A percentile compares a stretch with the other conserved stretches of the same genome.
phyloP scores from a whole-genome alignment of 2,329 filamentous ascomycete genomes.

The Fusarium verrucosum region DNA sequence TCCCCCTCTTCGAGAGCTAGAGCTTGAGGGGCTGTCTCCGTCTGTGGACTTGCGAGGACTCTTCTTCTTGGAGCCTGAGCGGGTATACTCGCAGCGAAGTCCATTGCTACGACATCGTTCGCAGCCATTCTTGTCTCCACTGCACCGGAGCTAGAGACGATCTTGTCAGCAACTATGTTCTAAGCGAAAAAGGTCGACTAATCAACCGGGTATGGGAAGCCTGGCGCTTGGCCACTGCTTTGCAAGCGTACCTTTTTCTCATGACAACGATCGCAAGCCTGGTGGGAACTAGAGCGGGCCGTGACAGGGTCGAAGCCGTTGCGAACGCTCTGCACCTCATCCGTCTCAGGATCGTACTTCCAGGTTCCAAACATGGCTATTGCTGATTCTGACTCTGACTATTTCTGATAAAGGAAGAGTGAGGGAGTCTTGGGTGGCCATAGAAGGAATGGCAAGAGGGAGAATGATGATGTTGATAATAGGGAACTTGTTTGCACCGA shows the following conservation, averaged over 20 bases:
- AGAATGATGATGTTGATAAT: neutral
- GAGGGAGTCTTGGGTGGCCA: slow-evolving; percentile 16
- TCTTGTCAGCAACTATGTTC: slow-evolving; percentile 17
- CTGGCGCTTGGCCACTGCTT: neutral
- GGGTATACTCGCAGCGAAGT: slow-evolving; percentile 50
- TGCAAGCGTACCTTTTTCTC: slow-evolving; percentile 50
- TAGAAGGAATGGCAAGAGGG: neutral
- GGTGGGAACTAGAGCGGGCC: slow-evolving; percentile 51
- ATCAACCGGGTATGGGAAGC: neutral
- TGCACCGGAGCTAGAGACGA: slow-evolving; percentile 49
- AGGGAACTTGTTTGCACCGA: slow-evolving; percentile 15
- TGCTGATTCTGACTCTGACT: neutral
- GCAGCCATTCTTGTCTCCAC: slow-evolving; percentile 52
- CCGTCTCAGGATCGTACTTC: slow-evolving; percentile 52
- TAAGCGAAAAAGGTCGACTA: slow-evolving; percentile 1
- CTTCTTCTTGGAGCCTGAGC: slow-evolving; percentile 47
- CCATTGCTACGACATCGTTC: slow-evolving; percentile 47
- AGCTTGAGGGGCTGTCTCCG: slow-evolving; percentile 34
- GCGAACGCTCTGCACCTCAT: slow-evolving; percentile 51
- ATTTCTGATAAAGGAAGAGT: neutral
- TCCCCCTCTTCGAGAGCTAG: slow-evolving; percentile 30
- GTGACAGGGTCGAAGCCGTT: slow-evolving; percentile 51
- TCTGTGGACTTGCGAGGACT: slow-evolving; percentile 37
- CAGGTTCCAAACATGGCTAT: slow-evolving; percentile 52
- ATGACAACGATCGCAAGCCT: slow-evolving; percentile 52